Evolutionary conservation across 2,329 filamentous ascomycete genomes (phyloP).

Genomic region (Berkeleyomyces rouxiae): DNA sequence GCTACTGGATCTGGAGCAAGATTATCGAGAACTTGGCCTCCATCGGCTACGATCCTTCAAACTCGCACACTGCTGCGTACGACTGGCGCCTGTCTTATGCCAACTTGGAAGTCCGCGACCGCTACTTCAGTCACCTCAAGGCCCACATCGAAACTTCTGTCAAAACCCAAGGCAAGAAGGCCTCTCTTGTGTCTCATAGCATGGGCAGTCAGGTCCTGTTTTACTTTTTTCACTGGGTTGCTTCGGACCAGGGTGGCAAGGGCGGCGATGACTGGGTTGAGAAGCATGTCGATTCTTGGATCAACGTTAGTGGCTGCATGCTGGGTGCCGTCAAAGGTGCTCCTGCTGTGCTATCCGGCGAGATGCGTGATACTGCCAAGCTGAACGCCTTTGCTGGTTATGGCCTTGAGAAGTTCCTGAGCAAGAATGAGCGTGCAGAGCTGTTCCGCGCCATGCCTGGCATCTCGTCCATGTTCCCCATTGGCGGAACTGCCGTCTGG

Average conservation of each 20-base stretch:
- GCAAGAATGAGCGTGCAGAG: slow-evolving; percentile 75
- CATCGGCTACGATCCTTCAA: slow-evolving; percentile 82
- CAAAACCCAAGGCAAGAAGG: slow-evolving; percentile 58
- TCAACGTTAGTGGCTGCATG: slow-evolving; percentile 98
- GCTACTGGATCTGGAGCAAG: slow-evolving; percentile 99
- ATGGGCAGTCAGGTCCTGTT: slow-evolving; percentile 96
- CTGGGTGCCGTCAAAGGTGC: slow-evolving; percentile 83
- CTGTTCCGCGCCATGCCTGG: slow-evolving; percentile 96
- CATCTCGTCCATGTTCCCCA: slow-evolving; percentile 88
- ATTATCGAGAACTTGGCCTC: slow-evolving; percentile 93
- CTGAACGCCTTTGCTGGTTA: slow-evolving; percentile 94
- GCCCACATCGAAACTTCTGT: slow-evolving; percentile 75
- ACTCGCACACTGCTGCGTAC: slow-evolving; percentile 53
- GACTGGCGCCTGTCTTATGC: slow-evolving; percentile 87
- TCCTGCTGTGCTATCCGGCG: slow-evolving; percentile 78
- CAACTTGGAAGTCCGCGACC: slow-evolving; percentile 79
- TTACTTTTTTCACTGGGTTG: slow-evolving; percentile 68
- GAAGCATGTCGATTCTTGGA: slow-evolving; percentile 78
- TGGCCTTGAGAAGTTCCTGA: slow-evolving; percentile 87
- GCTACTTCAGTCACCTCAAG: slow-evolving; percentile 86
- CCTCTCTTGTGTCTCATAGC: slow-evolving; percentile 77
- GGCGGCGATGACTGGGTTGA: slow-evolving; percentile 86
- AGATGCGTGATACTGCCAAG: slow-evolving; percentile 97
- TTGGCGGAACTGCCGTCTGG: slow-evolving; percentile 91
- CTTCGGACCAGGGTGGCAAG: slow-evolving; percentile 57